phyloP scores from a whole-genome alignment of 768 basidiomycete genomes.

The Kwoniella dendrophila region DNA sequence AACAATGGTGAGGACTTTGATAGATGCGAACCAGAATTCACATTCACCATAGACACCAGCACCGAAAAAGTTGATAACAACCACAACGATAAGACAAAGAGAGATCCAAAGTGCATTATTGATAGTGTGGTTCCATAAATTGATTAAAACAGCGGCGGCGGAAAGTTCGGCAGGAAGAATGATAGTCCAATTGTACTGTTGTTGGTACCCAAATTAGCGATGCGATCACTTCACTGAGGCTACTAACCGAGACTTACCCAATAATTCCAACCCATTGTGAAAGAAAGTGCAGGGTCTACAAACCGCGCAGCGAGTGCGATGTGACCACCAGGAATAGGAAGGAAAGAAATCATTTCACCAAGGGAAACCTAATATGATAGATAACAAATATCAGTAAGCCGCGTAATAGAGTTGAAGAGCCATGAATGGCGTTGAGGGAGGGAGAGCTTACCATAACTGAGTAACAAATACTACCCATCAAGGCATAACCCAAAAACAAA shows the following conservation, averaged over 20 bases:
- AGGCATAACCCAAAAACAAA: slow-evolving; percentile 44
- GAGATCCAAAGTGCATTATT: slow-evolving; percentile 77
- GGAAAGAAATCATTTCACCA: slow-evolving; percentile 47
- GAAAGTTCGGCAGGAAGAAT: slow-evolving; percentile 73
- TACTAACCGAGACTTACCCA: too few species aligned
- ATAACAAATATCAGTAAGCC: neutral
- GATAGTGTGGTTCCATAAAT: slow-evolving; percentile 58
- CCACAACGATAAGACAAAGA: slow-evolving; percentile 72
- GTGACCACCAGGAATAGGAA: slow-evolving; percentile 51
- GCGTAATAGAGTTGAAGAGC: neutral
- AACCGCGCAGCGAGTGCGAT: slow-evolving; percentile 56
- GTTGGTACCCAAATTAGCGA: slow-evolving; percentile 52
- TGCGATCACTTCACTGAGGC: too few species aligned
- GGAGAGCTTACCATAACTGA: slow-evolving; percentile 64
- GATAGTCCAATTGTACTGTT: slow-evolving; percentile 58
- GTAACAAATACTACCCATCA: slow-evolving; percentile 40
- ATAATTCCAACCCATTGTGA: slow-evolving; percentile 37
- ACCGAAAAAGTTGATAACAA: slow-evolving; percentile 61
- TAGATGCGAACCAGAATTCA: slow-evolving; percentile 86
- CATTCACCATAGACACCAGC: slow-evolving; percentile 59
- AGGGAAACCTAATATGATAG: slow-evolving; percentile 27
- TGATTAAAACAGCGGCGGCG: slow-evolving; percentile 73
- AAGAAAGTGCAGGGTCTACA: slow-evolving; percentile 61
- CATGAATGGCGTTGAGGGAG: neutral
- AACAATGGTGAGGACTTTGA: slow-evolving; percentile 71